Evolutionary conservation across 1,139 yeast genomes (phyloP).

Genomic region (Candida tetrigidarum): DNA sequence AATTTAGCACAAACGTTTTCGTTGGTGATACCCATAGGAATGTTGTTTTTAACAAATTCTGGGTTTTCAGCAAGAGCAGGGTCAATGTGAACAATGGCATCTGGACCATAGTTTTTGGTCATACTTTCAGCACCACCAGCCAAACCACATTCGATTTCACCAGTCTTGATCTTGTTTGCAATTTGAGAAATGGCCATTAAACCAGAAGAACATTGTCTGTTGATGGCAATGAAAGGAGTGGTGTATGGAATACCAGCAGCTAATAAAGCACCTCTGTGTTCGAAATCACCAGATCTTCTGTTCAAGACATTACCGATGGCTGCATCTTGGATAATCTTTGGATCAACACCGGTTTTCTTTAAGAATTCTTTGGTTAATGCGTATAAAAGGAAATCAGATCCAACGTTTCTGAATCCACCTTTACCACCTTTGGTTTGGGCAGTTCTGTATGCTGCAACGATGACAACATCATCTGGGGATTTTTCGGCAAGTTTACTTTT

Average conservation of each 20-base stretch:
- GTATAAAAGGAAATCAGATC: conserved; percentile 39
- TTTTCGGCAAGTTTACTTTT: conserved; percentile 18
- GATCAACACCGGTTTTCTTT: conserved; percentile 29
- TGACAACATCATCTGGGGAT: conserved; percentile 27
- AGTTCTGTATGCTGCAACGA: conserved; percentile 40
- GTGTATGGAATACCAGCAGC: conserved; percentile 38
- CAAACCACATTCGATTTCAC: conserved; percentile 37
- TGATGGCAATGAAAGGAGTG: conserved; percentile 41
- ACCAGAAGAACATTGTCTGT: conserved; percentile 47
- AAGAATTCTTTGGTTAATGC: conserved; percentile 33
- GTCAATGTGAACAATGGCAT: conserved; percentile 28
- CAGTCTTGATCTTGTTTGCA: conserved; percentile 35
- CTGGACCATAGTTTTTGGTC: conserved; percentile 45
- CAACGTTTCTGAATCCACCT: conserved; percentile 39
- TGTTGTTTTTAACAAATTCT: conserved; percentile 26
- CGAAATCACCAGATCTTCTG: conserved; percentile 85
- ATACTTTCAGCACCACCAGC: conserved; percentile 51
- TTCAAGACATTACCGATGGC: conserved; percentile 83
- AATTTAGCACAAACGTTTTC: conserved; percentile 43
- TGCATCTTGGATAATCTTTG: conserved; percentile 63
- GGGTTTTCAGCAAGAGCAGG: conserved; percentile 22
- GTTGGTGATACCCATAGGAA: conserved; percentile 74
- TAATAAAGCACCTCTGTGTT: conserved; percentile 70
- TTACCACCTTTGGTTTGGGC: conserved; percentile 41
- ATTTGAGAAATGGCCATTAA: conserved; percentile 40